Evolutionary conservation across 192 early-diverging fungal genomes (phyloP), one percentile per base, ranked within the genome.

Genomic region (Coemansia sp.): DNA sequence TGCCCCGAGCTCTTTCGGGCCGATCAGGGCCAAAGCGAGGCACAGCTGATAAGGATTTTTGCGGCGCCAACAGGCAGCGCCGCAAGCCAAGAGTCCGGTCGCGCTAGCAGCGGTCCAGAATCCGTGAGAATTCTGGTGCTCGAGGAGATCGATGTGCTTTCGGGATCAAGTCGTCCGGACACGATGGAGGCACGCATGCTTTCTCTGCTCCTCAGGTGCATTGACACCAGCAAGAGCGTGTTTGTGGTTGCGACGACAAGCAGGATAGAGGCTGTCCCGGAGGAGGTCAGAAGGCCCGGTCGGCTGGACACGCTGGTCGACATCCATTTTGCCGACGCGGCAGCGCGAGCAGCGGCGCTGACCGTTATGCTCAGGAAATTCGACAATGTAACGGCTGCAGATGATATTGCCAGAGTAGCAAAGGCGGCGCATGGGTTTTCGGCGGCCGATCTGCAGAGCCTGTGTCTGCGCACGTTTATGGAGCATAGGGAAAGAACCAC

Each of bases 401-500:
- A 61, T 6, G 60, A 63, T 9, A 60, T 74, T 34, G 42, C 47
- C n/a, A 55, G 25, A 27, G 49, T 72, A 19, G 73, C 78, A 32
- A 64, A 63, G 30, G 56, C 50, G 30, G 65, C 73, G 0, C 74
- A 81, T 36, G 91, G 93, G n/a, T 91, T 90, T 69, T 89, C 90
- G 0, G 85, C 89, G 1, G 85, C 89, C 13, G 93, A 95, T 74
- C 71, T 95, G 57, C 84, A 89, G 74, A 87, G 78, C 29, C 58
- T 91, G 28, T 91, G 87, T 75, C 16, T 80, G 75, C 36, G 67
- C 72, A 61, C 55, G 49, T 89, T 60, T 69, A 81, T 71, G 68
- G 82, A 66, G 49, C 68, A 58, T 2, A 51, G 22, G 34, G 49
- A 19, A n/a, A 51, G 61, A 24, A 67, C 47, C 47, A 55, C 71